Base-by-base conservation (phyloP, 1,139 yeast genomes). In the Candida freyschussii region DNA sequence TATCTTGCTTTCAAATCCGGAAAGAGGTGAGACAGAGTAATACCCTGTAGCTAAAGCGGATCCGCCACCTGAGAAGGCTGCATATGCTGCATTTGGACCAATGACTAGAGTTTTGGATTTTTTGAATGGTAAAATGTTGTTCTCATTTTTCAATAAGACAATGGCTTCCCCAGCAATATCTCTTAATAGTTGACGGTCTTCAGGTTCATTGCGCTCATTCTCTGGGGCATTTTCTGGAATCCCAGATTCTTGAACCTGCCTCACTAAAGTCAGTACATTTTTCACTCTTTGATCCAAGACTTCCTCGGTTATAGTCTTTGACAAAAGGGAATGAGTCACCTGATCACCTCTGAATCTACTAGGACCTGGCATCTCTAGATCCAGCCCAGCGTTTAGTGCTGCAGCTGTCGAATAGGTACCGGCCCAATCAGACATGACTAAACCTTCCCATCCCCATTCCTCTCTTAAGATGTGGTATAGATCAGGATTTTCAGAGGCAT, bases 341-440 rank as follows among this genome's bases (percentile, higher is more conserved):
- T 60, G 58, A 20, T 51, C 42, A 20, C 62, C 59, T 53, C 79
- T 59, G 56, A 66, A 65, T 25, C 65, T 50, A 14, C 75, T 55
- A 4, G 74, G 70, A 14, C 81, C 81, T 1, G 81, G 81, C 76
- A 74, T 74, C 48, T 74, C 81, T 39, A 75, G 52, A 48, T 72
- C 75, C 36, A 74, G 55, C 6, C 80, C 80, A 16, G 73, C 72
- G 30, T 67, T 67, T 33, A 75, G 53, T 10, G 75, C 56, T 21
- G 60, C 65, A 30, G 59, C 62, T 22, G 61, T 62, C 18, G 75
- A 60, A 45, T 69, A 73, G 12, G 68, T 65, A 26, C 81, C 82
- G 45, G 55, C 67, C 82, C 81, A 75, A 52, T 75, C 82, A 15
- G 75, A 67, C 73, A 75, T 72, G 17, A 67, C 56, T 40, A 66